Base-by-base conservation (phyloP, 164 flowering plant genomes). In the Magnolia sinica region DNA sequence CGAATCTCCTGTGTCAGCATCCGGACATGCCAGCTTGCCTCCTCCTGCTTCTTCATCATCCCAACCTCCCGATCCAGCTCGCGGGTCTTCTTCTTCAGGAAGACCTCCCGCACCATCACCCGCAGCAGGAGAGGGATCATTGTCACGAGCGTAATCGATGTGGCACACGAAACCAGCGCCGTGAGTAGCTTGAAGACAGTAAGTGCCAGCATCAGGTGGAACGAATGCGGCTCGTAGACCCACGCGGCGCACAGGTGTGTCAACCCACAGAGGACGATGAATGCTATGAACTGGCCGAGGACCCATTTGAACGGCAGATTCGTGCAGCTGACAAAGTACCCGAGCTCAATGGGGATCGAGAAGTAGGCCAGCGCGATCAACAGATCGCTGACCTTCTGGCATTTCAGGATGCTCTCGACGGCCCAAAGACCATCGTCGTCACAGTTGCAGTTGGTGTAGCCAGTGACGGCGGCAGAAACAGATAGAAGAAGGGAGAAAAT, bases 281-380 rank as follows among this genome's bases (percentile, higher is more conserved):
- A 96, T 63, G 95, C 91, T n/a, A 91, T 92, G 86, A 96, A 96
- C 81, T 91, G 85, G 74, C 85, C 81, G 7, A 96, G 88, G 29
- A 96, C 99, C 99, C 97, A 96, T 87, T 94, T 93, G 88, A 94
- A 96, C 0, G 99, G 99, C 22, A 96, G 83, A 66, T 88, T 94
- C 4, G 98, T 89, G 87, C 97, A 96, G 83, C 96, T 96, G 51
- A 96, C 87, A 74, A 96, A 96, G 86, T 92, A 96, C 14, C 92
- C 86, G 20, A 96, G 90, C 90, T 96, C 99, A 63, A 96, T 82
- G 0, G 99, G 98, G 79, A 96, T 96, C 0, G 99, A 95, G 68
- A 95, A 95, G 73, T 95, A 95, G 19, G 99, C 99, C 9, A 93
- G 87, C 0, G 99, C 98, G 68, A 96, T 96, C 79, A 94, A 81